These are phyloP conservation scores for Aspergillus unguis DNA, from an alignment of 2,329 filamentous ascomycete genomes.

Conservation along the genomic window DNA sequence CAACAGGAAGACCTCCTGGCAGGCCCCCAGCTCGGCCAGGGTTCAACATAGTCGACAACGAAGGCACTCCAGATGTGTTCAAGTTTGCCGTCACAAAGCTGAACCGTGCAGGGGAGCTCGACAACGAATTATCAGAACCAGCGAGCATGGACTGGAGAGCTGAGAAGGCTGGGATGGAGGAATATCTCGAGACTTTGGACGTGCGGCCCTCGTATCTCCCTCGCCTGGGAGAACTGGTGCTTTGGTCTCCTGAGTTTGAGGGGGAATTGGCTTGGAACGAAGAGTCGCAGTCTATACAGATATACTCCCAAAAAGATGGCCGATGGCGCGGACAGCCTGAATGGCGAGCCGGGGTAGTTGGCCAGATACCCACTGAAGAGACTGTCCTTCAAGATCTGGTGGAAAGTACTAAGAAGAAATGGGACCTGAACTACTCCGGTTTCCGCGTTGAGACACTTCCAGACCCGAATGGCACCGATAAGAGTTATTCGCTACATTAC, in stretches of 20 bases:
- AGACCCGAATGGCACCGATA: constrained; percentile 49
- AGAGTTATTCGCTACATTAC: constrained; percentile 52
- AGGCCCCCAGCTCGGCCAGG: constrained; percentile 1
- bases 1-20: constrained; percentile 9
- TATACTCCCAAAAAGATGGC: constrained; percentile 32
- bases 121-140: constrained; percentile 48
- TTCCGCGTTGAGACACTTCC: constrained; percentile 58
- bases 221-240: constrained; percentile 55
- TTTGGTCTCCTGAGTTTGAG: constrained; percentile 46
- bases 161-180: constrained; percentile 44
- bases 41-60: constrained; percentile 39
- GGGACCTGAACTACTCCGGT: constrained; percentile 50
- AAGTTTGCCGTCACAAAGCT: constrained; percentile 50
- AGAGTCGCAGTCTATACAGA: constrained; percentile 26
- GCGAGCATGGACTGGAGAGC: constrained; percentile 57
- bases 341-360: constrained; percentile 59
- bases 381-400: constrained; percentile 47
- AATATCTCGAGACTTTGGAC: constrained; percentile 42
- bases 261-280: constrained; percentile 39
- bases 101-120: constrained; percentile 38
- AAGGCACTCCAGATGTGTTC: constrained; percentile 55
- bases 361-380: constrained; percentile 49
- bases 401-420: constrained; percentile 37
- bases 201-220: constrained; percentile 52
- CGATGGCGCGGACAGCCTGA: constrained; percentile 38